phyloP scores from a whole-genome alignment of 768 basidiomycete genomes.

The Phaeolepiota aurea region DNA sequence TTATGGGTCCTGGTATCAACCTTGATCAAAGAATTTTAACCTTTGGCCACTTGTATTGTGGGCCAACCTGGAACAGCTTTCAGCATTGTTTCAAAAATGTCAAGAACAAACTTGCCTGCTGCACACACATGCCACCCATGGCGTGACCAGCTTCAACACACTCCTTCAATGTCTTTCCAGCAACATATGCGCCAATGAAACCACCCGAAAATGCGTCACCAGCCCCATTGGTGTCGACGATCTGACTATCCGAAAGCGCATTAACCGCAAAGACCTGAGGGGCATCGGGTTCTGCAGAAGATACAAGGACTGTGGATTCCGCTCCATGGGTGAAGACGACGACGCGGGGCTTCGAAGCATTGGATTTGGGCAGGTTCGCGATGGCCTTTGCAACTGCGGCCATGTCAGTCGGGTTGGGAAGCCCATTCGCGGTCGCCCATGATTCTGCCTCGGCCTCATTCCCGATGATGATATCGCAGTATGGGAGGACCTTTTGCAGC shows the following conservation, averaged over 20 bases:
- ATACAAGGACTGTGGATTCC: constrained; percentile 68
- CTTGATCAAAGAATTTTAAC: constrained; percentile 27
- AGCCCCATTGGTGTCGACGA: constrained; percentile 97
- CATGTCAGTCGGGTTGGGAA: constrained; percentile 59
- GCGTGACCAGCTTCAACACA: constrained; percentile 81
- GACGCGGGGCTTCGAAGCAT: constrained; percentile 64
- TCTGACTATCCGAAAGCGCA: constrained; percentile 48
- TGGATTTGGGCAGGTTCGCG: constrained; percentile 69
- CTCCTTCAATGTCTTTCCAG: constrained; percentile 72
- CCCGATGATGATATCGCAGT: constrained; percentile 88
- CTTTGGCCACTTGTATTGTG: constrained; percentile 47
- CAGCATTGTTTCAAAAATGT: no score
- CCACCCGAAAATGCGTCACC: constrained; percentile 97
- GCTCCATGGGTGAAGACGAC: constrained; percentile 92
- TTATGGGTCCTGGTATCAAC: no score
- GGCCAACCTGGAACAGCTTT: constrained; percentile 29
- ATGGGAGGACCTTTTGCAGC: constrained; percentile 72
- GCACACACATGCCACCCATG: constrained; percentile 78
- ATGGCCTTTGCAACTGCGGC: constrained; percentile 63
- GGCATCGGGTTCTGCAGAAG: constrained; percentile 42
- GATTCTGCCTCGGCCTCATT: constrained; percentile 93
- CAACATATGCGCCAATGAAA: constrained; percentile 79
- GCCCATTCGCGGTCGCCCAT: constrained; percentile 70
- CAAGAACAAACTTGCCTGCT: constrained; percentile 52
- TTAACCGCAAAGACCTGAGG: constrained; percentile 53